These are phyloP conservation scores for Pseudocercospora fijiensis DNA, from an alignment of 2,329 filamentous ascomycete species.

Conservation along the genomic window DNA sequence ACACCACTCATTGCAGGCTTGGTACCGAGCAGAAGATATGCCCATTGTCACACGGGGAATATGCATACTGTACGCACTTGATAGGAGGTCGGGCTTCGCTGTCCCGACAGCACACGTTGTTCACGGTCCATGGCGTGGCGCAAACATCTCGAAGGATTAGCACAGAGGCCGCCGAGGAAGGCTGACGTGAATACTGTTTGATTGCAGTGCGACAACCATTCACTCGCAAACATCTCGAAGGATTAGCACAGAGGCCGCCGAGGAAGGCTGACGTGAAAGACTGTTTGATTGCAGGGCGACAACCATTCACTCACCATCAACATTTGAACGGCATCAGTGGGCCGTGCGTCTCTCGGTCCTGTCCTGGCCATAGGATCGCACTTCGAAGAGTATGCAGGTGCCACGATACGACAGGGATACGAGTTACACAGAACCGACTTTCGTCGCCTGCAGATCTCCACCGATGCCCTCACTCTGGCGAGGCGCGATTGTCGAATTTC, in stretches of 20 bases:
- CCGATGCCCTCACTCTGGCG: constrained; percentile 14
- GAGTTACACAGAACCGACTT: constrained; percentile 22
- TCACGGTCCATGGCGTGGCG: background rate
- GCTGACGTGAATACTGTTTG: background rate
- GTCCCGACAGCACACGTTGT: background rate
- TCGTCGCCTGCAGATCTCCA: constrained; percentile 17
- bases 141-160: constrained; percentile 5
- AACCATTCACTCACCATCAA: background rate
- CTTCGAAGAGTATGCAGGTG: constrained; percentile 15
- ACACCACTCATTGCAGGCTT: background rate
- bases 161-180: background rate
- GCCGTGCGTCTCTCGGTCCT: background rate
- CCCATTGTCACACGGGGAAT: background rate
- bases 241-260: background rate
- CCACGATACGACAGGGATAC: constrained; percentile 17
- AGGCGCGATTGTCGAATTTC: constrained; percentile 10
- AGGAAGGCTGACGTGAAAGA: background rate
- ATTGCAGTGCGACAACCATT: background rate
- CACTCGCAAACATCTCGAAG: constrained; percentile 3
- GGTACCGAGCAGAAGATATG: background rate
- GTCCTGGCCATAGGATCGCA: background rate
- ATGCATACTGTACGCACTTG: background rate
- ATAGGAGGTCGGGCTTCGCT: background rate
- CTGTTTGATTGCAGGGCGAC: background rate
- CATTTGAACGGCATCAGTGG: background rate